Conservation (phyloP, 805 yeast species). For the Candida ulmi region DNA sequence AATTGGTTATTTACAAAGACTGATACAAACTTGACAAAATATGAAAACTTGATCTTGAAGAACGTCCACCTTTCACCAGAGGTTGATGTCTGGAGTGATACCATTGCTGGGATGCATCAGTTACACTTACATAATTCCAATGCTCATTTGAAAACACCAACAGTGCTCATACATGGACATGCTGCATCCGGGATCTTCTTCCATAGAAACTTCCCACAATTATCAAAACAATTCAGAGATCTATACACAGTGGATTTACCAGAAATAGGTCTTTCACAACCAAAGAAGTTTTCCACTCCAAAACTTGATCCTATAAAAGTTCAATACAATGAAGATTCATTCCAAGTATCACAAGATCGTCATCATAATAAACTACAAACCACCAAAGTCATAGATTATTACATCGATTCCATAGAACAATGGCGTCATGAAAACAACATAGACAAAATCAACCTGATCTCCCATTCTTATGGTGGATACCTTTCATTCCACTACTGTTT, state of each 20-base stretch:
- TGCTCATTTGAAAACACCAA: constrained; percentile 25
- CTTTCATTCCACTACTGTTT: constrained; percentile 60
- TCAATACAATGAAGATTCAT: constrained; percentile 7
- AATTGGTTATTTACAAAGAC: constrained; percentile 15
- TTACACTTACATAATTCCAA: constrained; percentile 21
- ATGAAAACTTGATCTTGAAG: constrained; percentile 14
- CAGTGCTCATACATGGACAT: constrained; percentile 79
- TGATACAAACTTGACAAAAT: constrained; percentile 7
- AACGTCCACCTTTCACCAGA: constrained; percentile 7
- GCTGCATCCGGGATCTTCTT: constrained; percentile 88
- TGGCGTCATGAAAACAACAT: constrained; percentile 54
- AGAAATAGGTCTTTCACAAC: constrained; percentile 60
- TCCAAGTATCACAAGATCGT: constrained; percentile 14
- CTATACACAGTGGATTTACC: constrained; percentile 67
- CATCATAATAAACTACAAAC: constrained; percentile 15
- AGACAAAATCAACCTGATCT: constrained; percentile 54
- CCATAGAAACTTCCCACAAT: constrained; percentile 57
- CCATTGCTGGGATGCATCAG: constrained; percentile 17
- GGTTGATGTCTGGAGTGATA: background rate
- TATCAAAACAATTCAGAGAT: constrained; percentile 43
- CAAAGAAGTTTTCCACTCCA: constrained; percentile 18
- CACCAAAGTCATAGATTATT: constrained; percentile 46
- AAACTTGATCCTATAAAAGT: background rate
- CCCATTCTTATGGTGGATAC: constrained; percentile 80
- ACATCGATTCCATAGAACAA: constrained; percentile 51